A percentile compares a stretch with the other conserved stretches of the same genome.
phyloP scores from a whole-genome alignment of 805 yeast species.

The Blastobotrys peoriensis region DNA sequence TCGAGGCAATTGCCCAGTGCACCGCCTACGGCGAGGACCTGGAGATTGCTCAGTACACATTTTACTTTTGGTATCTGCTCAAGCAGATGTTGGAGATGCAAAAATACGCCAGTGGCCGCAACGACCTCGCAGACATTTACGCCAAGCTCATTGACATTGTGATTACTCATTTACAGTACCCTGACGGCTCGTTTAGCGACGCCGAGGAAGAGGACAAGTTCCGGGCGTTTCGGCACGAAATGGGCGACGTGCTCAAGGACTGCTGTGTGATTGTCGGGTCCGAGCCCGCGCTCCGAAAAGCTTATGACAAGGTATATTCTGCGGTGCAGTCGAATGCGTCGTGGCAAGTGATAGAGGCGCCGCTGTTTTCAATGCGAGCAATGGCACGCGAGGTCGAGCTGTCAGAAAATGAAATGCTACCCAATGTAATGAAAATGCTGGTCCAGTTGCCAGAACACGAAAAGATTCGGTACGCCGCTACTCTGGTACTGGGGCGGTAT shows the following conservation, averaged over 20 bases:
- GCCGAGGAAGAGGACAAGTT: slow-evolving; percentile 87
- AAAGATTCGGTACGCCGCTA: slow-evolving; percentile 85
- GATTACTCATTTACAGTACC: slow-evolving; percentile 69
- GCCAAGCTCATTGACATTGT: slow-evolving; percentile 53
- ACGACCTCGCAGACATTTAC: slow-evolving; percentile 49
- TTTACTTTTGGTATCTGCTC: slow-evolving; percentile 84
- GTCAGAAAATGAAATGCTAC: slow-evolving; percentile 60
- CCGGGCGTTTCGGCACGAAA: slow-evolving; percentile 87
- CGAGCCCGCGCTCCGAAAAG: slow-evolving; percentile 58
- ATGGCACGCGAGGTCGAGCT: slow-evolving; percentile 88
- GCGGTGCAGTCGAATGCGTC: slow-evolving; percentile 31
- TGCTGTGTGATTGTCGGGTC: slow-evolving; percentile 90
- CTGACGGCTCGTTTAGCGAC: slow-evolving; percentile 46
- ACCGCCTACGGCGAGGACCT: slow-evolving; percentile 73
- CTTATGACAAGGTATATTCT: slow-evolving; percentile 53
- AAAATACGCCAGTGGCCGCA: slow-evolving; percentile 48
- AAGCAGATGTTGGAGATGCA: slow-evolving; percentile 64
- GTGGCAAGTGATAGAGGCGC: slow-evolving; percentile 90
- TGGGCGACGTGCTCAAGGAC: slow-evolving; percentile 96
- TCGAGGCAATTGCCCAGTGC: slow-evolving; percentile 63
- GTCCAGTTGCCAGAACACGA: slow-evolving; percentile 76
- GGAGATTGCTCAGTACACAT: slow-evolving; percentile 84
- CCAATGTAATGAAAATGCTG: slow-evolving; percentile 65
- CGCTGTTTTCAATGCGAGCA: slow-evolving; percentile 80
- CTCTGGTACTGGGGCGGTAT: slow-evolving; percentile 90